These are phyloP conservation scores for Diaporthe eres DNA, from an alignment of 2,329 filamentous ascomycete genomes.

Conservation along the genomic window DNA sequence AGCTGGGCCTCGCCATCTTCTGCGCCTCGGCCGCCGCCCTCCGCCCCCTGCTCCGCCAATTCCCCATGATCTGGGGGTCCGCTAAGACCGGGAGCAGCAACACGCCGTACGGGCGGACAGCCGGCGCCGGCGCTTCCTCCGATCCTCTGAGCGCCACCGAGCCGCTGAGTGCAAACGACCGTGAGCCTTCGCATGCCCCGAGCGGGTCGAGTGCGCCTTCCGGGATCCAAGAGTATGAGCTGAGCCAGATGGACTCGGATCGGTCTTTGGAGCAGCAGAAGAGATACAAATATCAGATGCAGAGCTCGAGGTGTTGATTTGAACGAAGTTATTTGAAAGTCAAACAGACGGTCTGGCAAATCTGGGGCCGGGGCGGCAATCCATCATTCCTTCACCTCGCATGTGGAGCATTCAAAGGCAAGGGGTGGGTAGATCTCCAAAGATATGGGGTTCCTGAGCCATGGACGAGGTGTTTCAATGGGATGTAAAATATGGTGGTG, in stretches of 20 bases:
- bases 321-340: too few species aligned
- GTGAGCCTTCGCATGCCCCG: background rate
- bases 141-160: background rate
- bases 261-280: constrained; percentile 13
- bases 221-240: constrained; percentile 40
- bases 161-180: too few species aligned
- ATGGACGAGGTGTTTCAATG: background rate
- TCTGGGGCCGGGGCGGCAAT: background rate
- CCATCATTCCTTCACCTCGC: too few species aligned
- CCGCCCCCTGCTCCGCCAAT: constrained; percentile 46
- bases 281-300: background rate
- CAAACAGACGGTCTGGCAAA: background rate
- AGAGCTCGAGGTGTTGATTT: too few species aligned
- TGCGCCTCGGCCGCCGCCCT: constrained; percentile 50
- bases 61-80: background rate
- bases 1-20: constrained; percentile 44
- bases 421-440: background rate
- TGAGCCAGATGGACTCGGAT: constrained; percentile 34
- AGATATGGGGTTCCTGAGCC: background rate
- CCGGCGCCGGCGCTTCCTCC: background rate
- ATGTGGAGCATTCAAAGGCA: background rate
- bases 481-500: background rate
- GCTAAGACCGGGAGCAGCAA: background rate
- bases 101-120: background rate
- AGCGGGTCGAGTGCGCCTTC: background rate